phyloP scores from a whole-genome alignment of 805 yeast genomes.

The Lipomyces oligophaga region DNA sequence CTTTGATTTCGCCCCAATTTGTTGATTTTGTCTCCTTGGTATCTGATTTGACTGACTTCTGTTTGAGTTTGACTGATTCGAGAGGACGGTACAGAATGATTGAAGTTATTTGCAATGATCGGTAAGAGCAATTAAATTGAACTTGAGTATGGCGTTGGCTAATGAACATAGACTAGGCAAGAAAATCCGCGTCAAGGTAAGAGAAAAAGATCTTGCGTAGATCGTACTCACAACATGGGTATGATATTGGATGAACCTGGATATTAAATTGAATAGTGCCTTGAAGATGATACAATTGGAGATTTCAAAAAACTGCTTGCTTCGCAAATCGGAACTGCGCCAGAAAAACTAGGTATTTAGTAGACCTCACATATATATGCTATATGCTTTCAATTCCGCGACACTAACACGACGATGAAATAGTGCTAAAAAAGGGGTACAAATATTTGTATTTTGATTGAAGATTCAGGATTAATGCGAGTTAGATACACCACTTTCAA shows the following conservation, averaged over 20 bases:
- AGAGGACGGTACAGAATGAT: conserved; percentile 58
- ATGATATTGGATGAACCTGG: neutral
- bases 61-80: no score
- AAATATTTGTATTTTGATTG: neutral
- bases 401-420: no score
- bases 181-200: conserved; percentile 69
- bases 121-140: conserved; percentile 39
- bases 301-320: conserved; percentile 84
- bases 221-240: neutral
- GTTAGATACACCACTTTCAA: conserved; percentile 62
- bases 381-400: conserved; percentile 4
- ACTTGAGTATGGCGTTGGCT: neutral
- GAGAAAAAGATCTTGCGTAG: conserved; percentile 2
- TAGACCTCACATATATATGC: neutral
- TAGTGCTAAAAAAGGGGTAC: conserved; percentile 73
- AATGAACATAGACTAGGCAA: conserved; percentile 67
- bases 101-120: conserved; percentile 67
- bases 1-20: no score
- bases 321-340: conserved; percentile 73
- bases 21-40: no score
- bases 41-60: no score
- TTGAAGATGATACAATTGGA: conserved; percentile 78
- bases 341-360: conserved; percentile 46
- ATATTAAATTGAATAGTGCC: conserved; percentile 44
- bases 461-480: neutral